A percentile compares a stretch with the other conserved stretches of the same genome.
Evolutionary conservation across 2,329 filamentous ascomycete species (phyloP).

Genomic region (Onygena corvina): DNA sequence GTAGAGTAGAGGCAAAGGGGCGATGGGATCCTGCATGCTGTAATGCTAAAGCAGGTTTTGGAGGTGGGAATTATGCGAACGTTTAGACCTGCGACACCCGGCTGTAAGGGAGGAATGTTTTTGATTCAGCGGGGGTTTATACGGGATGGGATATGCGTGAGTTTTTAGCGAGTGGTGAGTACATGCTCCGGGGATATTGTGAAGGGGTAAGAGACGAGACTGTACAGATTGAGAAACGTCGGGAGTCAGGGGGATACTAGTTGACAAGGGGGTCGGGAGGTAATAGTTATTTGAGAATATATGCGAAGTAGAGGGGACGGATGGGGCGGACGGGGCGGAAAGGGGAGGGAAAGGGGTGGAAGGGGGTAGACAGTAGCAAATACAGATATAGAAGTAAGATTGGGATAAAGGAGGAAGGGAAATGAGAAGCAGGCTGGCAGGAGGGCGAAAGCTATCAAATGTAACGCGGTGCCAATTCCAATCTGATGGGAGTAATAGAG

Average conservation of each 20-base stretch:
- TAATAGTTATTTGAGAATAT: not conserved
- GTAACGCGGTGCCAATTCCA: conserved; percentile 4
- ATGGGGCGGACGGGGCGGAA: conserved; percentile 11
- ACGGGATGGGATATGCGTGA: not conserved
- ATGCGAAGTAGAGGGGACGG: conserved; percentile 1
- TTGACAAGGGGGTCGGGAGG: not conserved
- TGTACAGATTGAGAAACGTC: not conserved
- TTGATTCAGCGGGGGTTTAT: not conserved
- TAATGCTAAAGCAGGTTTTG: no score
- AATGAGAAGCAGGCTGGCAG: conserved; percentile 14
- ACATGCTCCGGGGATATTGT: not conserved
- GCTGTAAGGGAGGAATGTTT: not conserved
- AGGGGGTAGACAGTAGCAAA: conserved; percentile 14
- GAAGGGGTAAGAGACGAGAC: not conserved
- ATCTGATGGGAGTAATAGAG: not conserved
- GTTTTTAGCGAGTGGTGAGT: not conserved
- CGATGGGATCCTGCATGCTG: no score
- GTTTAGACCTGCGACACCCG: not conserved
- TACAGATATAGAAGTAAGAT: conserved; percentile 17
- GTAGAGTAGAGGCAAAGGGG: not conserved
- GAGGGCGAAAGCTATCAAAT: conserved; percentile 12
- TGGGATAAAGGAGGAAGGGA: conserved; percentile 19
- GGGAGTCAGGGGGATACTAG: not conserved
- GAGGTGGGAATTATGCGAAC: no score
- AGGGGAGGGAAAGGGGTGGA: conserved; percentile 9